Evolutionary conservation across 2,329 filamentous ascomycete species (phyloP).

Genomic region (Trematosphaeria pertusa): DNA sequence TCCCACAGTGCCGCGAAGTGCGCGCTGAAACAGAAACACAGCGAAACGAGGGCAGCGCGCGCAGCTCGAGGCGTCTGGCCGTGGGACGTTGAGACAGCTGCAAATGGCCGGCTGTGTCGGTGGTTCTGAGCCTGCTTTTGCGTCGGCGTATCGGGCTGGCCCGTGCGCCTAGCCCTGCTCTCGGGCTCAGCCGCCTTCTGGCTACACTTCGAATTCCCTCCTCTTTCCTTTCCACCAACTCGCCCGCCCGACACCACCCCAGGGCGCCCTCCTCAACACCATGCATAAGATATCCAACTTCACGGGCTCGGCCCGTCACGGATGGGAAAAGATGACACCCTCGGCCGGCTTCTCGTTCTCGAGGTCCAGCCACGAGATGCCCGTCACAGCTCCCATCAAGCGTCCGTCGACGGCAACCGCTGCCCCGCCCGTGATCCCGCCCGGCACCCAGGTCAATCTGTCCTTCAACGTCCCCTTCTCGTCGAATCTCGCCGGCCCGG

Average conservation of each 20-base stretch:
- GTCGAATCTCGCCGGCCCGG: slow-evolving; percentile 88
- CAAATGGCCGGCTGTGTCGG: not conserved
- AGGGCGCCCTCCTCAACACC: slow-evolving; percentile 40
- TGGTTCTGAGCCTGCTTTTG: slow-evolving; percentile 1
- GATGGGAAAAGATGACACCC: slow-evolving; percentile 72
- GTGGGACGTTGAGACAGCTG: not conserved
- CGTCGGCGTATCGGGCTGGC: not conserved
- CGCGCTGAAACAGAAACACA: not conserved
- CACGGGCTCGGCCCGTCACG: slow-evolving; percentile 70
- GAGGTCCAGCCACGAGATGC: slow-evolving; percentile 64
- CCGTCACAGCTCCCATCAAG: slow-evolving; percentile 60
- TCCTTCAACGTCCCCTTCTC: slow-evolving; percentile 98
- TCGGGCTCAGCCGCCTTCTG: not conserved
- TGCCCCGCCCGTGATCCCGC: slow-evolving; percentile 68
- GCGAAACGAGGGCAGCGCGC: not conserved
- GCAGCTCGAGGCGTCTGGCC: not conserved
- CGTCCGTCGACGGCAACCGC: slow-evolving; percentile 58
- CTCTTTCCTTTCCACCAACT: slow-evolving; percentile 28
- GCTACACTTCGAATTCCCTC: slow-evolving; percentile 14
- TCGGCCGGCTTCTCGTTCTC: slow-evolving; percentile 68
- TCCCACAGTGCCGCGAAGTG: too few relatives aligned
- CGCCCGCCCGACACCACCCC: slow-evolving; percentile 33
- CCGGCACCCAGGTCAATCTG: slow-evolving; percentile 83
- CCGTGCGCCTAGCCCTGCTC: not conserved
- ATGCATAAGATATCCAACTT: slow-evolving; percentile 76